These are phyloP conservation scores for Aspergillus aculeatus DNA, from an alignment of 2,329 filamentous ascomycete genomes.

Conservation along the genomic window DNA sequence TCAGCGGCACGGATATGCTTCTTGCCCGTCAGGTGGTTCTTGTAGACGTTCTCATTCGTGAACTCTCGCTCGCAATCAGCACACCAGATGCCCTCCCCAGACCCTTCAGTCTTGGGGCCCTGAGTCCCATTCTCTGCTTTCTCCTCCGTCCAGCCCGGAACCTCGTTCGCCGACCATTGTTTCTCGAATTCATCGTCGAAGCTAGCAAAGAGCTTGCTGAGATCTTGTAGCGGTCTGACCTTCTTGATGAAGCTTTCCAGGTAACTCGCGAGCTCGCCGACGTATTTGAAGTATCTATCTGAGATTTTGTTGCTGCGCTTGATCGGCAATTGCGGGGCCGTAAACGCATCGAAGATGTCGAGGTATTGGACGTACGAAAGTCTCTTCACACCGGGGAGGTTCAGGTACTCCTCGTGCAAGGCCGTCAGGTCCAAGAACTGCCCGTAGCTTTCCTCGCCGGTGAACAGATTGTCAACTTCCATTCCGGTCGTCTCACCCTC, in stretches of 20 bases:
- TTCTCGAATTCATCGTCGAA: conserved; percentile 84
- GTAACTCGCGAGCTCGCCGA: conserved; percentile 76
- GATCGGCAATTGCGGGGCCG: conserved; percentile 68
- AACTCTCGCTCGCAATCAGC: conserved; percentile 92
- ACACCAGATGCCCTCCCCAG: conserved; percentile 78
- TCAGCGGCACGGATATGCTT: conserved; percentile 88
- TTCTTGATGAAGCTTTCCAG: conserved; percentile 84
- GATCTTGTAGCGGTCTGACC: conserved; percentile 80
- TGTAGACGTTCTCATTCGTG: conserved; percentile 92
- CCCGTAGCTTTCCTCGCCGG: conserved; percentile 90
- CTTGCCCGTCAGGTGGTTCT: conserved; percentile 81
- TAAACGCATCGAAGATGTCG: conserved; percentile 84
- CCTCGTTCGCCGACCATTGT: conserved; percentile 75
- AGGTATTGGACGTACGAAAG: conserved; percentile 90
- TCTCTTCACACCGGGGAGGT: conserved; percentile 81
- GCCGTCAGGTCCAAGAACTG: conserved; percentile 86
- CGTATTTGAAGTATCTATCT: conserved; percentile 88
- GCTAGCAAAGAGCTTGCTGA: conserved; percentile 70
- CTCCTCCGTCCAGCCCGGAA: conserved; percentile 74
- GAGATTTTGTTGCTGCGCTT: conserved; percentile 83
- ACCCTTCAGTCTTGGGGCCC: conserved; percentile 52
- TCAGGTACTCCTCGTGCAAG: conserved; percentile 84
- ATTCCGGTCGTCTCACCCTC: conserved; percentile 63
- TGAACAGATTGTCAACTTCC: conserved; percentile 87
- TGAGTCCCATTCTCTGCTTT: conserved; percentile 39